Evolutionary conservation across 306 rosid genomes (phyloP), one percentile per base, ranked within the genome.

Genomic region (Prunus mira): DNA sequence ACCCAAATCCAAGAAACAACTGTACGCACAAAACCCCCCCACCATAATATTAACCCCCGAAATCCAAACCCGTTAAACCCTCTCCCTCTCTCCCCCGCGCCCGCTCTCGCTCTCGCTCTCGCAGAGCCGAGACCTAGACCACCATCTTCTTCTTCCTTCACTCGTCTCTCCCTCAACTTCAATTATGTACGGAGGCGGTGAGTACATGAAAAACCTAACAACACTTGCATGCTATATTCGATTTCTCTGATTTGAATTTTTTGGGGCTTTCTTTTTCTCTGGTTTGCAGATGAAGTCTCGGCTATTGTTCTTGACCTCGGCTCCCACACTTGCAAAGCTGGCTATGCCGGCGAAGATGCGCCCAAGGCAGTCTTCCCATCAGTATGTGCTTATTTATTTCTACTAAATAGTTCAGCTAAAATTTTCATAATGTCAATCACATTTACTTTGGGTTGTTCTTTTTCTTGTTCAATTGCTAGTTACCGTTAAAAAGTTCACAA

Each of bases 291-390:
- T 62, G 99, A 92, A 84, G 99, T 92, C 15, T 95, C 99, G 25
- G 99, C 99, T 54, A 86, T 95, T 28, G 97, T 95, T 32, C 45
- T 95, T 79, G 99, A 95, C 85, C 78, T 92, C 76, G 99, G 99
- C 50, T 91, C 98, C 45, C 99, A 92, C 86, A 95, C 98, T 5
- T 95, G 98, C 85, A 95, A 95, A 82, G 99, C 98, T 27, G 99
- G 98, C 81, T 91, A 91, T 61, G 99, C 99, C 1, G 99, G 99
- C 47, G 99, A 95, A 82, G 99, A 95, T 88, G 98, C 93, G 25
- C 99, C 99, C 46, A 92, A 95, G 85, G 99, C 99, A 34, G 98
- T 95, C 66, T 95, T 95, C 80, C 98, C 97, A 12, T 90, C 99
- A 13, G 99, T 95, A 81, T 73, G 96, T 69, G 41, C 49, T 32